Evolutionary conservation across 2,329 filamentous ascomycete genomes (phyloP).

Genomic region (Penicillium sp.): DNA sequence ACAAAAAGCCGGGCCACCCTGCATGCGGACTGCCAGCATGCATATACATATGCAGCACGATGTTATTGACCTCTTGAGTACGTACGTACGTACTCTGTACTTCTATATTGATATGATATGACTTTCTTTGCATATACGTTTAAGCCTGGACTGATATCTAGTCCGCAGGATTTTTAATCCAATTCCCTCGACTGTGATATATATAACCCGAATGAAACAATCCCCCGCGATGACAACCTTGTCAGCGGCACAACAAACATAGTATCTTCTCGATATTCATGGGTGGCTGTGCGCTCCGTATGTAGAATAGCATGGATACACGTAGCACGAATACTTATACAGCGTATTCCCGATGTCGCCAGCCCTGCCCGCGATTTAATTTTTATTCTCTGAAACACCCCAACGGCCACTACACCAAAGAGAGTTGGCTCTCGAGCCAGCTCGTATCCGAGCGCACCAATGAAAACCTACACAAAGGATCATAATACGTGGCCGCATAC

Average conservation of each 20-base stretch:
- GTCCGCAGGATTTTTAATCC: background rate
- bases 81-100: background rate
- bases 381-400: constrained; percentile 5
- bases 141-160: background rate
- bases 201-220: background rate
- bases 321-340: background rate
- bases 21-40: constrained; percentile 3
- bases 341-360: background rate
- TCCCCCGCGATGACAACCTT: background rate
- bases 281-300: background rate
- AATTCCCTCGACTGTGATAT: background rate
- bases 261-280: too few species aligned
- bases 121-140: background rate
- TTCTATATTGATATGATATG: background rate
- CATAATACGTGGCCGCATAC: background rate
- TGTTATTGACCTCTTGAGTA: background rate
- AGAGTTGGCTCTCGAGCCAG: background rate
- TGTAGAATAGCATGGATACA: background rate
- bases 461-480: background rate
- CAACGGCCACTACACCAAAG: constrained; percentile 4
- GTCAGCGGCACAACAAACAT: too few species aligned
- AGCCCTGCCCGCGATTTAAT: background rate
- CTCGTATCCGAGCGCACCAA: constrained; percentile 9
- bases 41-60: constrained; percentile 4
- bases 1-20: background rate